Evolutionary conservation across 768 basidiomycete species (phyloP).

Genomic region (Hortiboletus flavorubellus): DNA sequence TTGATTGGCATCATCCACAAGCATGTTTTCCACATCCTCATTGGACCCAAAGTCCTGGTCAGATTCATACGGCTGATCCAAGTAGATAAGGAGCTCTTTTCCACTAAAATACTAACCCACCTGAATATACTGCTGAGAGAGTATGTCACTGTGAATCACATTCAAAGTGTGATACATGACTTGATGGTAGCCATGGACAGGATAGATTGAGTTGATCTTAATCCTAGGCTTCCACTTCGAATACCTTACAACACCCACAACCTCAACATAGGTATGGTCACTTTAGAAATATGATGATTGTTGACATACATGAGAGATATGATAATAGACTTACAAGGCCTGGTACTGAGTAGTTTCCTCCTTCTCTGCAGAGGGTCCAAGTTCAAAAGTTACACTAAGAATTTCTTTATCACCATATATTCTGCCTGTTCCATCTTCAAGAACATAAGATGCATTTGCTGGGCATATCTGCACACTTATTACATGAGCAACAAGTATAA

Average conservation of each 20-base stretch:
- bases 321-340: constrained; percentile 16
- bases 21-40: background rate
- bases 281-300: constrained; percentile 8
- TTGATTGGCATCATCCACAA: background rate
- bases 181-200: constrained; percentile 20
- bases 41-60: background rate
- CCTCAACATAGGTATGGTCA: constrained; percentile 18
- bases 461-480: constrained; percentile 15
- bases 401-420: constrained; percentile 12
- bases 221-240: background rate
- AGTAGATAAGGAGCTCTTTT: background rate
- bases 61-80: constrained; percentile 6
- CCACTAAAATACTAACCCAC: constrained; percentile 4
- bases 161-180: constrained; percentile 26
- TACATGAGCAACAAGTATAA: constrained; percentile 51
- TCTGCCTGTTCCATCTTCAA: constrained; percentile 40
- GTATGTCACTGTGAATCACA: constrained; percentile 16
- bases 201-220: constrained; percentile 12
- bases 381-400: background rate
- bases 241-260: background rate
- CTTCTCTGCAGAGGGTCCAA: background rate
- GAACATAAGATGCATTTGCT: constrained; percentile 10
- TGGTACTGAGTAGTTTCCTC: constrained; percentile 3
- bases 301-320: background rate
- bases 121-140: constrained; percentile 4